Conservation (phyloP, 768 basidiomycete species). For the Suillus americanus region DNA sequence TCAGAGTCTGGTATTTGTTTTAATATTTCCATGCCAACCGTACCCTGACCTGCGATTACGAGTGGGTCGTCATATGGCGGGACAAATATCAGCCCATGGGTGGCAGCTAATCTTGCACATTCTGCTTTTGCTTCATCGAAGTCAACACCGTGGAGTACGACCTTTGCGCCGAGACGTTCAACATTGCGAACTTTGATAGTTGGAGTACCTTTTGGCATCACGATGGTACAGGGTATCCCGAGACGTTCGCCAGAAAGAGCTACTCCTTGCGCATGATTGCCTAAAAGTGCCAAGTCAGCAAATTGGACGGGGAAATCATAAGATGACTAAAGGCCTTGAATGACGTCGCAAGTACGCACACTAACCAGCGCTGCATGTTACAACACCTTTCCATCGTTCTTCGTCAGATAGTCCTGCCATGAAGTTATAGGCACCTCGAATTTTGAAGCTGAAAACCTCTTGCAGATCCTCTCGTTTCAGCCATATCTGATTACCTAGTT, state of each 20-base stretch:
- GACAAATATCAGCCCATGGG: conserved; percentile 82
- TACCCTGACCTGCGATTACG: conserved; percentile 97
- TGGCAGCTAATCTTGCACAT: conserved; percentile 79
- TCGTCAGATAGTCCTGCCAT: conserved; percentile 89
- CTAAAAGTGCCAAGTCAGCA: conserved; percentile 39
- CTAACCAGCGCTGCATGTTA: conserved; percentile 98
- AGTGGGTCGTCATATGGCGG: conserved; percentile 98
- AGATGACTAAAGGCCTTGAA: too few species aligned
- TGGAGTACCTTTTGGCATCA: conserved; percentile 95
- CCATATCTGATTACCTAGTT: conserved; percentile 91
- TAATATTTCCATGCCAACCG: conserved; percentile 90
- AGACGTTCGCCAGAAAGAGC: conserved; percentile 90
- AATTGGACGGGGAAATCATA: conserved; percentile 1
- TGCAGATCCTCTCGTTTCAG: conserved; percentile 97
- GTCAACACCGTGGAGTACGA: conserved; percentile 87
- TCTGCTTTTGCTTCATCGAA: conserved; percentile 97
- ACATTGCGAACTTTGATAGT: conserved; percentile 96
- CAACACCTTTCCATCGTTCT: conserved; percentile 95
- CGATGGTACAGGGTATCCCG: conserved; percentile 94
- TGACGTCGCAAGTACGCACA: conserved; percentile 46
- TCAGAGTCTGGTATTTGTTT: conserved; percentile 83
- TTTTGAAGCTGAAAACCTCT: conserved; percentile 98
- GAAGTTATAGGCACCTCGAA: conserved; percentile 97
- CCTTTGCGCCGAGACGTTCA: conserved; percentile 91
- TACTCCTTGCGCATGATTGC: conserved; percentile 98